Evolutionary conservation across 192 early-diverging fungal species (phyloP), one percentile per base, ranked within the genome.

Genomic region (Coemansia aciculifera): DNA sequence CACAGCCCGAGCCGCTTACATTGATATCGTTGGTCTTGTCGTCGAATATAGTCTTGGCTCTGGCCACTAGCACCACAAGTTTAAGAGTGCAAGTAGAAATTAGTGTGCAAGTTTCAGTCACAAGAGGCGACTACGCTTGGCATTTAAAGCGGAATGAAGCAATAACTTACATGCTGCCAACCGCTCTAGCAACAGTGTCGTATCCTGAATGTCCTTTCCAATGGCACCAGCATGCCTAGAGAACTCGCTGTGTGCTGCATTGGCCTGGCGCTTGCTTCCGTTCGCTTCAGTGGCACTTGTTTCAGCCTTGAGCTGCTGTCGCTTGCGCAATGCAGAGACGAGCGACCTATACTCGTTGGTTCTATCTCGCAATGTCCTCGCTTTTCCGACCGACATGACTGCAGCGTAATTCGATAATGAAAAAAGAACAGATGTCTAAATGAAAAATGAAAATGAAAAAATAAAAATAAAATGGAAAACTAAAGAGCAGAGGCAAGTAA

Each of bases 1-100:
- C 13, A 40, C 32, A 59, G 31, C 31, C 13, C 5, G 54, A 29
- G 13, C 11, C 24, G 44, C 84, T 37, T 87, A 90, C 88, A 65
- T 92, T 95, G 66, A 99, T 98, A 69, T 99, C 97, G 8, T 89
- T 87, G 11, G 97, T 94, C 73, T 89, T 90, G 84, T 99, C 98
- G 78, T 99, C 97, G 69, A 99, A 98, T 64, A 99, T 79, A 3
- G 97, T 93, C 77, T 95, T 95, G 59, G 94, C 84, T 62, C 95
- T 95, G n/a, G 98, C 98, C 69, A 99, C 77, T 78, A 71, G 34
- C 19, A 32, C 5, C 62, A 29, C 24, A 76, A 49, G 13, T 27
- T 39, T 23, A 68, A 49, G 43, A 9, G 44, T 13, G 31, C 48
- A 43, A 2, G 19, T 43, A 21, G 21, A 46, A 31, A 21, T n/a